Conservation (phyloP, 2,329 filamentous ascomycete species). For the Leptosphaerulina australis region DNA sequence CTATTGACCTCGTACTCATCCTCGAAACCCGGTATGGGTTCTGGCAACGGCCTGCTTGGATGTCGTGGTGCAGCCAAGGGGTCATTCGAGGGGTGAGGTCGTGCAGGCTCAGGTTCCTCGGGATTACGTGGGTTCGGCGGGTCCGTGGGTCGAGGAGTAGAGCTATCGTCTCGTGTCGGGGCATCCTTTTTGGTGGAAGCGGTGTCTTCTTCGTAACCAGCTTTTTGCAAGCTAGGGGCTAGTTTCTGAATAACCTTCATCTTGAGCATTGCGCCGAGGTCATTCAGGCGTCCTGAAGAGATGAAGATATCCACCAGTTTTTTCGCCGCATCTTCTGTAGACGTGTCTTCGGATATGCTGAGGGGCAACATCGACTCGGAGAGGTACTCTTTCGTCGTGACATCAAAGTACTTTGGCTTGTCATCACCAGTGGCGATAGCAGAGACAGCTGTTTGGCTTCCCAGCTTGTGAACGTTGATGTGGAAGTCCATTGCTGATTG, state of each 20-base stretch:
- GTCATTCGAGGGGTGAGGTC: constrained; percentile 71
- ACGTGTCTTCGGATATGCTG: constrained; percentile 56
- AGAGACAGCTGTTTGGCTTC: constrained; percentile 81
- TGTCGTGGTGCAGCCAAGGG: constrained; percentile 65
- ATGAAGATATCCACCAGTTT: constrained; percentile 69
- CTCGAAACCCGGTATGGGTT: constrained; percentile 88
- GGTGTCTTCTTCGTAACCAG: constrained; percentile 67
- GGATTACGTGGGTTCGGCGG: constrained; percentile 54
- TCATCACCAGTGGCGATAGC: constrained; percentile 81
- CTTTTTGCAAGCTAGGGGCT: constrained; percentile 75
- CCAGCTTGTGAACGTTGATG: constrained; percentile 80
- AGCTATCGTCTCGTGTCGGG: constrained; percentile 41
- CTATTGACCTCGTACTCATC: constrained; percentile 86
- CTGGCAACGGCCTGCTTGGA: constrained; percentile 70
- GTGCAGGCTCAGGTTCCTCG: constrained; percentile 62
- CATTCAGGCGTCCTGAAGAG: constrained; percentile 68
- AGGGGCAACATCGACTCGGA: constrained; percentile 64
- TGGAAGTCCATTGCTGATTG: constrained; percentile 86
- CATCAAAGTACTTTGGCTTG: constrained; percentile 77
- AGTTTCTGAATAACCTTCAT: constrained; percentile 83
- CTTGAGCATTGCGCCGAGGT: constrained; percentile 75
- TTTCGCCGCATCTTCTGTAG: constrained; percentile 52
- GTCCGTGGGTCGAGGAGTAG: constrained; percentile 12
- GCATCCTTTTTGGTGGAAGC: constrained; percentile 49
- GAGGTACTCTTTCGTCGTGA: constrained; percentile 76